Base-by-base conservation (phyloP, 2,329 filamentous ascomycete genomes). In the Ophiognomonia clavigignenti-juglandacearum region DNA sequence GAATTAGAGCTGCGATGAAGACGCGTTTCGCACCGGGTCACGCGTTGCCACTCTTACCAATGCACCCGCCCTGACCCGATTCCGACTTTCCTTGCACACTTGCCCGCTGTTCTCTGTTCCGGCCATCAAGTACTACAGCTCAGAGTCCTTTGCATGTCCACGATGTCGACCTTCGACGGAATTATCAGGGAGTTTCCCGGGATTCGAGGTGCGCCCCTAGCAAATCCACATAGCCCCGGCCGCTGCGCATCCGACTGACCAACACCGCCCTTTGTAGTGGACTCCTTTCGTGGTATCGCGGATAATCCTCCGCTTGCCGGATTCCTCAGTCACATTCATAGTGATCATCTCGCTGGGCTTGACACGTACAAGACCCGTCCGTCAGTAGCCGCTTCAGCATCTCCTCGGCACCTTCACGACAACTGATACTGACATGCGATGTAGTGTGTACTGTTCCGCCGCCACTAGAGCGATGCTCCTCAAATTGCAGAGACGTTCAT, bases 261-360 rank as follows among this genome's bases (percentile, higher is more conserved):
- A 41, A 10, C 23, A 6, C 14, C 24, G 4, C 27, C 27, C 38
- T 14, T 20, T 14, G 9, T 47, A 87, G 84, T 96, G 54, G 91
- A 96, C 65, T 89, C 83, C 68, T 96, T 96, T 58, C 80, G 87
- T 69, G 67, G 14, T 72, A 74, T 39, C 67, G 71, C 37, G 2
- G 39, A 43, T 10, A 40, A 49, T 18, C 76, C 85, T 4, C 86
- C 89, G 0, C 66, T 93, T 46, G 90, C 87, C 14, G 93, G 86
- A 63, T 96, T 97, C 61, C 73, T 97, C 22, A 95, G 87, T 64
- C 92, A 97, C 75, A 82, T 95, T 2, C 92, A 96, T 61, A 95
- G 86, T 54, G 91, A 96, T 58, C 92, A 96, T 65, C 76, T 96
- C 1, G 76, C 77, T 29, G 91, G 92, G 0, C 74, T 96, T 2